phyloP scores from a whole-genome alignment of 1,284 basidiomycete species.

The Puccinia brachypodii region DNA sequence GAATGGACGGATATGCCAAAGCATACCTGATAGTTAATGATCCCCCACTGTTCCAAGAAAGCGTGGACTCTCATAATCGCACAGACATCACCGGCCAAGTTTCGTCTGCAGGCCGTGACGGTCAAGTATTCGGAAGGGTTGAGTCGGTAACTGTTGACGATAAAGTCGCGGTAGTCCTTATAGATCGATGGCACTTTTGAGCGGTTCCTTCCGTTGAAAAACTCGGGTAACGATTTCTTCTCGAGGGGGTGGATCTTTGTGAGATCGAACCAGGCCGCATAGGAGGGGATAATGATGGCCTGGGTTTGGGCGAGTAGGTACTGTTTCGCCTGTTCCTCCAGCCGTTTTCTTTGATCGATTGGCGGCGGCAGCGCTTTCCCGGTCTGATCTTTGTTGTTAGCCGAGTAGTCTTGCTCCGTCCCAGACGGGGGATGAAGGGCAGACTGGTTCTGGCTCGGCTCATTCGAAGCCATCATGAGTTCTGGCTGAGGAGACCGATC shows the following conservation, averaged over 20 bases:
- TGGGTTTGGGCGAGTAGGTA: conserved; percentile 97
- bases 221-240: conserved; percentile 88
- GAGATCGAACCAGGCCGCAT: conserved; percentile 98
- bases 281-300: conserved; percentile 87
- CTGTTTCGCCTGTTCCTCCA: conserved; percentile 82
- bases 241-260: conserved; percentile 89
- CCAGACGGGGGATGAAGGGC: background rate
- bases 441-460: background rate
- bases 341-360: conserved; percentile 51
- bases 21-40: conserved; percentile 96
- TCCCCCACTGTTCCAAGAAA: conserved; percentile 97
- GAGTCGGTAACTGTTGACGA: conserved; percentile 97
- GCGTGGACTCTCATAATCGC: conserved; percentile 99
- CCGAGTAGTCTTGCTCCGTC: conserved; percentile 5
- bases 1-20: conserved; percentile 4
- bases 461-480: background rate
- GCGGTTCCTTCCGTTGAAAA: conserved; percentile 93
- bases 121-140: conserved; percentile 95
- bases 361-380: background rate
- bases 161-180: conserved; percentile 99
- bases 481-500: conserved; percentile 23
- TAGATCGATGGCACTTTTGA: conserved; percentile 96
- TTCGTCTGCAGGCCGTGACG: conserved; percentile 92
- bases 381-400: conserved; percentile 6
- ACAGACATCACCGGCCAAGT: conserved; percentile 96